These are phyloP conservation scores for Tulasnella sp. DNA, from an alignment of 768 basidiomycete species.

Conservation along the genomic window DNA sequence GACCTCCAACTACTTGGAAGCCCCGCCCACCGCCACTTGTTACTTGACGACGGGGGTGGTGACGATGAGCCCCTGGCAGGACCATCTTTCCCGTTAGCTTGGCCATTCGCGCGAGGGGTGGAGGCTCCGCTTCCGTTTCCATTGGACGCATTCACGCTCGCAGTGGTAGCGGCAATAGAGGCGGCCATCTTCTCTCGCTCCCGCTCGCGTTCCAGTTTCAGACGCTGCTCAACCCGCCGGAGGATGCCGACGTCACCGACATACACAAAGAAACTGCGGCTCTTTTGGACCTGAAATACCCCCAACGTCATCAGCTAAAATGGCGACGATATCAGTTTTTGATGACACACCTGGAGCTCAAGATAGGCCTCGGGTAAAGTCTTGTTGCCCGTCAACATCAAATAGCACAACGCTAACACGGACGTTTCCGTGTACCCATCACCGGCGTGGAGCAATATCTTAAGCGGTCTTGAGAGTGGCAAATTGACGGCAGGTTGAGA, in stretches of 20 bases:
- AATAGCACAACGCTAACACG: constrained; percentile 69
- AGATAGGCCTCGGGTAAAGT: constrained; percentile 83
- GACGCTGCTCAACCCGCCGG: constrained; percentile 49
- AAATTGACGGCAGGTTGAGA: constrained; percentile 23
- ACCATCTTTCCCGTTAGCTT: not conserved
- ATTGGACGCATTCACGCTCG: not conserved
- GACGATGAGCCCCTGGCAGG: not conserved
- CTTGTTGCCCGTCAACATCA: constrained; percentile 63
- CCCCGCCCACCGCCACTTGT: constrained; percentile 10
- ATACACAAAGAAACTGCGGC: constrained; percentile 87
- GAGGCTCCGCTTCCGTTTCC: not conserved
- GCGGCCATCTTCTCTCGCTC: constrained; percentile 18
- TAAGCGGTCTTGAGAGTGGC: constrained; percentile 36
- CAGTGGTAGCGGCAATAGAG: constrained; percentile 12
- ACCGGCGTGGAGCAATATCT: constrained; percentile 66
- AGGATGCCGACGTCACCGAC: constrained; percentile 63
- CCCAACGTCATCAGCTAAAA: not conserved
- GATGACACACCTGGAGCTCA: constrained; percentile 51
- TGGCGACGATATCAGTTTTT: no score
- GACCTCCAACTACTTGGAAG: constrained; percentile 12
- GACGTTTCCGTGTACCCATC: constrained; percentile 92
- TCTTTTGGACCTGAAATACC: constrained; percentile 37
- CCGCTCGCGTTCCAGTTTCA: constrained; percentile 24
- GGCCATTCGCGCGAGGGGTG: not conserved
- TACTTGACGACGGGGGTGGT: not conserved